Evolutionary conservation across 163 green algal species (phyloP).

Genomic region (Scenedesmus sp.): DNA sequence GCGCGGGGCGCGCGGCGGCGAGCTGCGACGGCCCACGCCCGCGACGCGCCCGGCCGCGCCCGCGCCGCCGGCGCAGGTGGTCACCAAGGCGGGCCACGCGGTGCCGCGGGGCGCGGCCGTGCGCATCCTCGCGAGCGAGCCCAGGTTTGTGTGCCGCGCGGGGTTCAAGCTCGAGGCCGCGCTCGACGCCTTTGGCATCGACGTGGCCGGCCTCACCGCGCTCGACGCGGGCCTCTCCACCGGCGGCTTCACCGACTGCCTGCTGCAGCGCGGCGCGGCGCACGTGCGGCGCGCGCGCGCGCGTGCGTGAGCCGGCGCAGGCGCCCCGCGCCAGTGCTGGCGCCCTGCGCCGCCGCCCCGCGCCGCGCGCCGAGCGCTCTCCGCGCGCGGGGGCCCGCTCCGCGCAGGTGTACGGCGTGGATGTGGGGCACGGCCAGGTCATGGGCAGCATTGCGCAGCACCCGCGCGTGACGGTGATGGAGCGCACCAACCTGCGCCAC

Average conservation of each 20-base stretch:
- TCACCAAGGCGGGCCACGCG: constrained; percentile 79
- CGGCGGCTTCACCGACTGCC: constrained; percentile 97
- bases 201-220: constrained; percentile 72
- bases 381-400: no score
- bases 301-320: no score
- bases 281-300: no score
- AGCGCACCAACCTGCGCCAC: constrained; percentile 94
- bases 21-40: no score
- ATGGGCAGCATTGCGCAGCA: constrained; percentile 85
- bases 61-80: constrained; percentile 31
- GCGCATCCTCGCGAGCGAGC: constrained; percentile 68
- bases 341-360: no score
- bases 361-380: no score
- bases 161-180: constrained; percentile 95
- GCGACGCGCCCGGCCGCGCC: no score
- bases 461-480: constrained; percentile 84
- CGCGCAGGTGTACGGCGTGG: constrained; percentile 89
- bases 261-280: constrained; percentile 88
- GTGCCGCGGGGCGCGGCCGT: constrained; percentile 62
- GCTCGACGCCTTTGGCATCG: constrained; percentile 82
- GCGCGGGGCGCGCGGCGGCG: no score
- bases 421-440: constrained; percentile 96
- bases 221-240: constrained; percentile 96
- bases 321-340: no score
- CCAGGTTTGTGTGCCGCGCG: constrained; percentile 84